A percentile compares a stretch with the other conserved stretches of the same genome.
Conservation (phyloP, 2,329 filamentous ascomycete genomes). For the Diaporthe destruens region DNA sequence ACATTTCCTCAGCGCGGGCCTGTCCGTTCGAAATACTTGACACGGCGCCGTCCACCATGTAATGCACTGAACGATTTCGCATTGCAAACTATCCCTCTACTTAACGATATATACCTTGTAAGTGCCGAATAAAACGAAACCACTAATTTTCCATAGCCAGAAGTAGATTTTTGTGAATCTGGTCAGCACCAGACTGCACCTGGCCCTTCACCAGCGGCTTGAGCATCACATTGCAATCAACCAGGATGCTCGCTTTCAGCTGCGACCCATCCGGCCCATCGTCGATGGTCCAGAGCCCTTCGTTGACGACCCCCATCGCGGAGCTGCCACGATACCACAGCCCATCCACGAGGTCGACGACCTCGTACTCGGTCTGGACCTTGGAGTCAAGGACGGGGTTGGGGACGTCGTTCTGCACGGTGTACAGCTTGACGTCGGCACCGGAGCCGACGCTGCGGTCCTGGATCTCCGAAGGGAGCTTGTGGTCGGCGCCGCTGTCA, state of each 20-base stretch:
- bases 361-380: conserved; percentile 10
- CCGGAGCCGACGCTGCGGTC: background rate
- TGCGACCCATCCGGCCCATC: background rate
- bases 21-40: too few species aligned
- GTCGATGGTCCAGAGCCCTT: conserved; percentile 9
- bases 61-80: background rate
- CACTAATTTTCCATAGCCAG: background rate
- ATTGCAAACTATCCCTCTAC: background rate
- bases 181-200: background rate
- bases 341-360: conserved; percentile 20
- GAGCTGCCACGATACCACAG: conserved; percentile 10
- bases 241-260: background rate
- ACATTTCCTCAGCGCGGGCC: background rate
- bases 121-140: background rate
- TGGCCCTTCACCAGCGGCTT: conserved; percentile 19
- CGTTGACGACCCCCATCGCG: conserved; percentile 22
- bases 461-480: conserved; percentile 7
- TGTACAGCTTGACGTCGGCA: conserved; percentile 3
- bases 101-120: too few species aligned
- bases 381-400: conserved; percentile 29
- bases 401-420: conserved; percentile 27
- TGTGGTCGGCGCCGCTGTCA: conserved; percentile 1
- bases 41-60: too few species aligned
- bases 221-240: conserved; percentile 16
- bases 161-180: conserved; percentile 11